Conservation (phyloP, 306 rosid genomes). For the Casuarina cunninghamiana region DNA sequence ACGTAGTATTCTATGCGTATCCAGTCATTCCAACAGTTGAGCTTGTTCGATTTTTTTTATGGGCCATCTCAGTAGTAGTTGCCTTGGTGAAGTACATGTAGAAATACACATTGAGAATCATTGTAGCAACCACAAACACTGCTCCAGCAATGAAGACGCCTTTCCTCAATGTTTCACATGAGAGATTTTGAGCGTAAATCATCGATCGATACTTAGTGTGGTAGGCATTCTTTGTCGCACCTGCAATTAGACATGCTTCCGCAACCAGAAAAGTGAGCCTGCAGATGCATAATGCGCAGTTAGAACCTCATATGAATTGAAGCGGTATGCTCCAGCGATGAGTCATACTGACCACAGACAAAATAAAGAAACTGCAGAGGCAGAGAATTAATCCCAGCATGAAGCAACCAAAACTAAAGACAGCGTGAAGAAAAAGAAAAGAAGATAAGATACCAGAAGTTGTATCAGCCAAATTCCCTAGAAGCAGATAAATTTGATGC, state of each 20-base stretch:
- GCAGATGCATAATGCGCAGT: slow-evolving; percentile 14
- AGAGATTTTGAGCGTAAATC: slow-evolving; percentile 75
- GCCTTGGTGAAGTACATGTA: slow-evolving; percentile 95
- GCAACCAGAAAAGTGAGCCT: slow-evolving; percentile 82
- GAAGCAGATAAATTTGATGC: background rate
- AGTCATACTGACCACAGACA: too few species aligned
- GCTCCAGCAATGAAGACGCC: slow-evolving; percentile 87
- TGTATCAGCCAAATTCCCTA: background rate
- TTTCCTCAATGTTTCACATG: slow-evolving; percentile 84
- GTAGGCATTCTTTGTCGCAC: slow-evolving; percentile 88
- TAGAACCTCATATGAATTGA: background rate
- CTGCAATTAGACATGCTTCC: slow-evolving; percentile 86
- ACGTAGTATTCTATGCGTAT: slow-evolving; percentile 45
- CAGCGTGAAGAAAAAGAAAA: too few species aligned
- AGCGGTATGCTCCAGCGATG: background rate
- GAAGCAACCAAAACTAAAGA: too few species aligned
- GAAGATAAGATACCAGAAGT: too few species aligned
- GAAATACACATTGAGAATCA: slow-evolving; percentile 84
- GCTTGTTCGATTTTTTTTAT: slow-evolving; percentile 65
- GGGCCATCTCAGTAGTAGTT: slow-evolving; percentile 50
- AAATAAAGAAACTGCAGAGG: too few species aligned
- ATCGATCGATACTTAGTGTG: slow-evolving; percentile 82
- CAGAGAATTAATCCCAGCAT: too few species aligned
- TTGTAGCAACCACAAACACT: slow-evolving; percentile 80
- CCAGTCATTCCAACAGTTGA: slow-evolving; percentile 87